A percentile compares a stretch with the other conserved stretches of the same genome.
Evolutionary conservation across 179 eudicot species (phyloP).

Genomic region (Dionaea muscipula): DNA sequence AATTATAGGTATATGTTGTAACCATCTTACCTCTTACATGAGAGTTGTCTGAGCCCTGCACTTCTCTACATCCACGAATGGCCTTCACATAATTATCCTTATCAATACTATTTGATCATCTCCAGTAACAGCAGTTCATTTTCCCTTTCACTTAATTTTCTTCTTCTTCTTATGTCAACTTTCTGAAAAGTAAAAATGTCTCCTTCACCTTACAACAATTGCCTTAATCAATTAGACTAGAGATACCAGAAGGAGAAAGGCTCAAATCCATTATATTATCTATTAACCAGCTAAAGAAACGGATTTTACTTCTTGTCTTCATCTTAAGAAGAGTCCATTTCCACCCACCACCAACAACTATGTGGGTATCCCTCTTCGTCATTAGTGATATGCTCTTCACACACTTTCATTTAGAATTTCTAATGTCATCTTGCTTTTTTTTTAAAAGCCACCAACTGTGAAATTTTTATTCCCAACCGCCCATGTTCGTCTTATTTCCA

Average conservation of each 20-base stretch:
- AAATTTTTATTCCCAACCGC: no score
- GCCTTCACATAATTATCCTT: conserved; percentile 46
- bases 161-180: conserved; percentile 53
- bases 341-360: conserved; percentile 11
- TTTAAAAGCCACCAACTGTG: no score
- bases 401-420: conserved; percentile 7
- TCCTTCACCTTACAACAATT: conserved; percentile 56
- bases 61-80: conserved; percentile 50
- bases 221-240: conserved; percentile 24
- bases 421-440: no score
- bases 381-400: conserved; percentile 15
- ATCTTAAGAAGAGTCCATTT: conserved; percentile 14
- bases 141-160: conserved; percentile 24
- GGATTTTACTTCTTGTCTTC: conserved; percentile 12
- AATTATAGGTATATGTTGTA: conserved; percentile 52
- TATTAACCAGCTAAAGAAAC: conserved; percentile 13
- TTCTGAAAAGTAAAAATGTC: conserved; percentile 47
- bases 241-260: conserved; percentile 38
- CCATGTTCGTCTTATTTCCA: conserved; percentile 18
- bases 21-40: conserved; percentile 29
- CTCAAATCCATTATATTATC: conserved; percentile 18
- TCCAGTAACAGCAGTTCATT: conserved; percentile 19
- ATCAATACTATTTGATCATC: conserved; percentile 51
- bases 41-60: conserved; percentile 22
- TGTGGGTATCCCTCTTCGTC: background rate